These are phyloP conservation scores for Penicillium sp. DNA, from an alignment of 2,329 filamentous ascomycete species.

Conservation along the genomic window DNA sequence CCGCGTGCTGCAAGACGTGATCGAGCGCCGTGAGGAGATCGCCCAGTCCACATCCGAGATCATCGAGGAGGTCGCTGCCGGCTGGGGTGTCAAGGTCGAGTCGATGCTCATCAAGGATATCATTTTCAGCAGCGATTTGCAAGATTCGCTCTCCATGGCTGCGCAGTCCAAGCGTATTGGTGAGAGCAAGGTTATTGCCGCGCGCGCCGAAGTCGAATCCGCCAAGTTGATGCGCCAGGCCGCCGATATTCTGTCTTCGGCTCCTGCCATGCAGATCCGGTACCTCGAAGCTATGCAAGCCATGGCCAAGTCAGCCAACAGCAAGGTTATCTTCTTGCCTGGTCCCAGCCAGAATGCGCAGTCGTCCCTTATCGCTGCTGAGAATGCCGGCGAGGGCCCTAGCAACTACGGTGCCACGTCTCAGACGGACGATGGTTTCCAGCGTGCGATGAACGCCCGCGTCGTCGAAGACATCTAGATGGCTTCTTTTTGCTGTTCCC, in stretches of 20 bases:
- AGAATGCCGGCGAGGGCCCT: conserved; percentile 58
- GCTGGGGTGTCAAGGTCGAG: conserved; percentile 96
- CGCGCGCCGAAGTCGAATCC: conserved; percentile 92
- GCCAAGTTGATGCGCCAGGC: conserved; percentile 85
- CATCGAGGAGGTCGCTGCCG: conserved; percentile 90
- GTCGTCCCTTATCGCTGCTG: conserved; percentile 52
- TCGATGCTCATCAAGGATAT: conserved; percentile 99
- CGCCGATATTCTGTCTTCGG: conserved; percentile 87
- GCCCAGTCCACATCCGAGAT: conserved; percentile 94
- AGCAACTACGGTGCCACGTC: conserved; percentile 47
- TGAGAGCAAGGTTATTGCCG: conserved; percentile 97
- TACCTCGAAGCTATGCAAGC: conserved; percentile 98
- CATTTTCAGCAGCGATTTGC: conserved; percentile 91
- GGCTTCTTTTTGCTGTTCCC: neutral
- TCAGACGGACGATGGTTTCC: conserved; percentile 63
- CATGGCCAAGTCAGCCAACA: conserved; percentile 92
- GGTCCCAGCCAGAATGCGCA: conserved; percentile 62
- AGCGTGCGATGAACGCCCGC: conserved; percentile 77
- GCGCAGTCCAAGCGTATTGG: conserved; percentile 98
- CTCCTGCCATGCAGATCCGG: conserved; percentile 96
- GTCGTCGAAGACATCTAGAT: conserved; percentile 81
- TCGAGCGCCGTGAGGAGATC: conserved; percentile 96
- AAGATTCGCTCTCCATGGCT: conserved; percentile 96
- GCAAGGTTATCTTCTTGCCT: conserved; percentile 83
- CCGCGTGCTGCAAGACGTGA: conserved; percentile 93